These are phyloP conservation scores for Aechmea fasciata DNA, from an alignment of 176 grass and related monocot species.

Conservation along the genomic window DNA sequence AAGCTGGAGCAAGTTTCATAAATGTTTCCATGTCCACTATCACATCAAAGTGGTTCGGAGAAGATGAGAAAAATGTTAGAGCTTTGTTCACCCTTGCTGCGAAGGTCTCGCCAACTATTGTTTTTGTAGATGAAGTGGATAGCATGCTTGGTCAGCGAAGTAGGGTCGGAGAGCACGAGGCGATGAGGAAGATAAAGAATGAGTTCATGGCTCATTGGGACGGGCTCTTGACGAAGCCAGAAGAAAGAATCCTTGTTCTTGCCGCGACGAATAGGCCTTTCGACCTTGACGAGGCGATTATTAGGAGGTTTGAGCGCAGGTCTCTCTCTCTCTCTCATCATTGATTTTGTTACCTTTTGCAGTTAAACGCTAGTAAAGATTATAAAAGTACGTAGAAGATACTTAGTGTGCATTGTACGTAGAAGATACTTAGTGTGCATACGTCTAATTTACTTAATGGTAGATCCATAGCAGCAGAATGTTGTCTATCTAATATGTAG, in stretches of 20 bases:
- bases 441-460: too few species aligned
- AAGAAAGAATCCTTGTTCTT: slow-evolving; percentile 70
- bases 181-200: slow-evolving; percentile 87
- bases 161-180: slow-evolving; percentile 71
- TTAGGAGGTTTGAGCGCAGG: slow-evolving; percentile 81
- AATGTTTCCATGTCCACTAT: slow-evolving; percentile 85
- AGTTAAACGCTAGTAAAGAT: neutral
- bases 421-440: neutral
- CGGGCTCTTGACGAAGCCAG: slow-evolving; percentile 51
- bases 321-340: slow-evolving; percentile 19
- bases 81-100: slow-evolving; percentile 71
- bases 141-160: slow-evolving; percentile 82
- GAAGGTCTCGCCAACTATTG: slow-evolving; percentile 70
- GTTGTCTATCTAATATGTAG: slow-evolving; percentile 1
- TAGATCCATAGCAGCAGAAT: neutral
- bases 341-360: neutral
- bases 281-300: slow-evolving; percentile 80
- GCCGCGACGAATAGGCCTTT: slow-evolving; percentile 71
- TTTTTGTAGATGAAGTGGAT: slow-evolving; percentile 76
- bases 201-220: slow-evolving; percentile 89
- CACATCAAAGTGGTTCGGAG: slow-evolving; percentile 79
- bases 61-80: slow-evolving; percentile 79
- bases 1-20: slow-evolving; percentile 76
- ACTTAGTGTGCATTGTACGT: too few species aligned
- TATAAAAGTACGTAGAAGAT: neutral